Evolutionary conservation across 1,139 yeast genomes (phyloP).

Genomic region (Hemisphaericaspora xylanilytica): DNA sequence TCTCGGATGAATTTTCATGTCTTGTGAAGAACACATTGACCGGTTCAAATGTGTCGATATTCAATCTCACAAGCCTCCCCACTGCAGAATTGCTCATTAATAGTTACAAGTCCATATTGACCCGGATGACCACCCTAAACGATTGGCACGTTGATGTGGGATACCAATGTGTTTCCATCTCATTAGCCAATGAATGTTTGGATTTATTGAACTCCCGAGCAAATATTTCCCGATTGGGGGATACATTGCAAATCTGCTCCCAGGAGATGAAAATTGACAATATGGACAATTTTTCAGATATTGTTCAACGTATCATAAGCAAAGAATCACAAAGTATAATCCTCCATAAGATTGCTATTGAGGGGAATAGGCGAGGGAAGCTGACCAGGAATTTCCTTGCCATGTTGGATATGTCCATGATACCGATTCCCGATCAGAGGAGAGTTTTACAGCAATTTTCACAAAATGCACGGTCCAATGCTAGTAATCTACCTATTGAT

Average conservation of each 20-base stretch:
- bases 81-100: slow-evolving; percentile 5
- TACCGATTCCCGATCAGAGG: not conserved
- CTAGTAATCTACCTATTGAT: not conserved
- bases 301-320: not conserved
- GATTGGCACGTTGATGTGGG: slow-evolving; percentile 6
- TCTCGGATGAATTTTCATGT: slow-evolving; percentile 23
- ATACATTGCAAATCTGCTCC: slow-evolving; percentile 7
- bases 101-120: slow-evolving; percentile 1
- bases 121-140: not conserved
- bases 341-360: not conserved
- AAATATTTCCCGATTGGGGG: not conserved
- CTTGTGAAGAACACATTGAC: slow-evolving; percentile 18
- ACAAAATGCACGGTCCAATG: not conserved
- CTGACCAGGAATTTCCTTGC: slow-evolving; percentile 3
- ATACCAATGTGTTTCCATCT: slow-evolving; percentile 11
- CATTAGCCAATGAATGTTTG: not conserved
- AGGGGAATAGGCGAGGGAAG: not conserved
- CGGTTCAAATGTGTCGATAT: slow-evolving; percentile 20
- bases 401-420: slow-evolving; percentile 9
- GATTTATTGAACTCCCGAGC: not conserved
- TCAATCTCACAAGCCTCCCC: slow-evolving; percentile 9
- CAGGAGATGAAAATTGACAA: slow-evolving; percentile 22
- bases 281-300: not conserved
- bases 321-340: not conserved
- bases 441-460: not conserved